Evolutionary conservation across 169 alveolate genomes (phyloP), one percentile per base, ranked within the genome.

Genomic region (Theileria equi): DNA sequence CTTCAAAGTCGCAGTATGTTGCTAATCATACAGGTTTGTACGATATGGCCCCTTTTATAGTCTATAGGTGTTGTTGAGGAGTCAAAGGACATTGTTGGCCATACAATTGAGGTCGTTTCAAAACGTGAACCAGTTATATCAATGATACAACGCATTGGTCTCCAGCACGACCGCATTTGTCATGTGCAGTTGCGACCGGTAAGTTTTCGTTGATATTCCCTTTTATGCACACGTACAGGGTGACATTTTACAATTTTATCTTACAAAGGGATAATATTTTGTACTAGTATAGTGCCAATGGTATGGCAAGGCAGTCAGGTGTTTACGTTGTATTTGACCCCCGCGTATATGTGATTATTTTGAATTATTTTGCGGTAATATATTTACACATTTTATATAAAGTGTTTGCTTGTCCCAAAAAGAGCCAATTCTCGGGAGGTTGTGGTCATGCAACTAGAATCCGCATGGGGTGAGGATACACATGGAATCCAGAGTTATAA

Each of bases 101-200:
- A 74, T 43, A 65, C 84, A 0, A 48, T 74, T 70, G 84, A 74
- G 63, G 84, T 74, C 25, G 64, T 74, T 8, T 69, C 57, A 2
- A 43, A 54, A 29, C 25, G 16, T 21, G 47, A 40, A 41, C 80
- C 80, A 4, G 47, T 74, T n/a, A 62, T 59, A n/a, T 74, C 80
- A 35, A 74, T 74, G 84, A 35, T 74, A 25, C 80, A 74, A 34
- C 72, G 79, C n/a, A 38, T 69, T 3, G 84, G 84, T 10, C 19
- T 74, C 23, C 84, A 74, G 32, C 67, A 65, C 44, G 84, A 74
- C 52, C 80, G 80, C 10, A 47, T 65, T 28, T 74, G 78, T 32
- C 79, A 74, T 38, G 79, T 74, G 13, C 84, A 74, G 72, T 67
- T 74, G 5, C 54, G 84, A 26, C 71, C 64, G 62, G 84, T 74